These are phyloP conservation scores for Solanum etuberosum DNA, from an alignment of 257 asterid species.

Conservation along the genomic window DNA sequence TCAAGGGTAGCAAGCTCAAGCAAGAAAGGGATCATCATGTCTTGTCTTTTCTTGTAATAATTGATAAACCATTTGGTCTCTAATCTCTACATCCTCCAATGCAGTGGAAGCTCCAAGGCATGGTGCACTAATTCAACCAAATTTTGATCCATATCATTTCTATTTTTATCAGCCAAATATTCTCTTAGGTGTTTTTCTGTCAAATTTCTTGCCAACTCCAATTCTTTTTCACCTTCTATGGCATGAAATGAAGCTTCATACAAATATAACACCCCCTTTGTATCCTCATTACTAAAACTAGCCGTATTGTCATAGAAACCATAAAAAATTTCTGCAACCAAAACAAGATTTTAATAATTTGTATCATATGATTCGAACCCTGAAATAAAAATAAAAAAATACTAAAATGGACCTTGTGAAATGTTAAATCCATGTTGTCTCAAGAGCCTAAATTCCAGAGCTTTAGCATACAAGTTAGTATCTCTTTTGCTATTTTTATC, in stretches of 20 bases:
- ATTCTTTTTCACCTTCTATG: conserved; percentile 20
- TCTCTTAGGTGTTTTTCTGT: neutral
- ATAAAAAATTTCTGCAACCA: conserved; percentile 23
- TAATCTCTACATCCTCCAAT: conserved; percentile 26
- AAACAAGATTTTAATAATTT: neutral
- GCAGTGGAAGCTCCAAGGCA: conserved; percentile 31
- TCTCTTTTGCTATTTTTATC: neutral
- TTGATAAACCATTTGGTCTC: conserved; percentile 28
- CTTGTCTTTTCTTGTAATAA: conserved; percentile 4
- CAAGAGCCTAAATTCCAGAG: conserved; percentile 29
- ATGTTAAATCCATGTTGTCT: conserved; percentile 23
- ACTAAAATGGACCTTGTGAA: conserved; percentile 18
- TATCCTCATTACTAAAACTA: conserved; percentile 4
- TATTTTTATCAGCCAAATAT: neutral
- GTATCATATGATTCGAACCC: neutral
- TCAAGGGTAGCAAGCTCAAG: conserved; percentile 36
- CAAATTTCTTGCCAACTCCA: conserved; percentile 27
- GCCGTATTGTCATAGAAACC: neutral
- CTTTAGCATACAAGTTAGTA: conserved; percentile 11
- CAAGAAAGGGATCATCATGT: conserved; percentile 12
- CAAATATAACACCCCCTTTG: conserved; percentile 20
- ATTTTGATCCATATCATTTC: neutral
- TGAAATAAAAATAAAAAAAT: neutral
- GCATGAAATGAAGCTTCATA: conserved; percentile 41
- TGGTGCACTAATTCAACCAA: conserved; percentile 1